Percentiles rank a stretch among this genome's conserved stretches.
phyloP scores from a whole-genome alignment of 2,329 filamentous ascomycete species.

The Ophiocordyceps robertsii region DNA sequence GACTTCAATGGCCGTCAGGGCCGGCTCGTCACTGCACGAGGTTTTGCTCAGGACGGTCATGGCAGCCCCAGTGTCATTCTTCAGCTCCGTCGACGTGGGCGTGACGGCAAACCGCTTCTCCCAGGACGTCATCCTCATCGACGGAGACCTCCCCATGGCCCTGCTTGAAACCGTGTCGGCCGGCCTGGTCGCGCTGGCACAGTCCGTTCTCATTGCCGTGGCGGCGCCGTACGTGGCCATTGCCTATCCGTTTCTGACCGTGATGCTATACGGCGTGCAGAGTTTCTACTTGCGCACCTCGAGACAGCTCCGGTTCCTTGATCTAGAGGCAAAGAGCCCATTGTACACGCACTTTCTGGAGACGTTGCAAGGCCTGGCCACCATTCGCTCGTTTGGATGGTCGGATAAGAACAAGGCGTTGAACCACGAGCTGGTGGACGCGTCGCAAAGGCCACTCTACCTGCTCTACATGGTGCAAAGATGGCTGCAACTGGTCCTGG shows the following conservation, averaged over 20 bases:
- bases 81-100: constrained; percentile 26
- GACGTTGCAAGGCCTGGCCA: constrained; percentile 1
- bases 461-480: constrained; percentile 1
- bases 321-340: constrained; percentile 33
- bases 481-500: constrained; percentile 1
- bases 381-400: constrained; percentile 4
- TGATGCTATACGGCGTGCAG: constrained; percentile 28
- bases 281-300: constrained; percentile 43
- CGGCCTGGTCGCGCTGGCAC: not conserved
- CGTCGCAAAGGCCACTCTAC: constrained; percentile 2
- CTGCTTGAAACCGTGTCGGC: not conserved
- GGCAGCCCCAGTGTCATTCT: constrained; percentile 26
- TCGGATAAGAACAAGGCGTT: not conserved
- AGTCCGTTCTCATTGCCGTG: constrained; percentile 3
- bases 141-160: constrained; percentile 21
- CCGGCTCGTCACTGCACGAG: constrained; percentile 19
- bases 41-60: constrained; percentile 18
- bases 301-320: constrained; percentile 39
- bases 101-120: constrained; percentile 29
- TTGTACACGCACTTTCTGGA: constrained; percentile 14
- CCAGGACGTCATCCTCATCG: constrained; percentile 29
- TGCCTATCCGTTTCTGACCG: constrained; percentile 18
- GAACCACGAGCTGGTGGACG: not conserved
- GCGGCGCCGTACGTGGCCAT: not conserved
- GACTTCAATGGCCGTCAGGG: constrained; percentile 8